Base-by-base conservation (phyloP, 1,284 basidiomycete genomes). In the Taiwanofungus camphoratus region DNA sequence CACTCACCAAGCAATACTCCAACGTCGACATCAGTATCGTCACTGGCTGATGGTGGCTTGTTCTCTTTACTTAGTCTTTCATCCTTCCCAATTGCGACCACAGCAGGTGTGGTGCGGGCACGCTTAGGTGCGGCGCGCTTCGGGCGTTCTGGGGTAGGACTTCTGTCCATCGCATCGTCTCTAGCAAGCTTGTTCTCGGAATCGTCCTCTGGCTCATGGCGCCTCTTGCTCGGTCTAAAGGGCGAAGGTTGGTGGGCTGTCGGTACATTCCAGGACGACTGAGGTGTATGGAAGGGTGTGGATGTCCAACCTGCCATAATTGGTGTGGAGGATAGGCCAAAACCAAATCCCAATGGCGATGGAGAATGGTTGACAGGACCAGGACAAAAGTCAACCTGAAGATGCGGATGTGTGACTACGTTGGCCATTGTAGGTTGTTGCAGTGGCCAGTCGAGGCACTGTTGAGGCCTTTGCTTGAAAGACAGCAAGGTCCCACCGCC, bases 91-190 rank as follows among this genome's bases (percentile, higher is more conserved):
- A 32, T 36, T 15, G 50, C 49, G 37, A 50, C 50, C 9, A 44
- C 35, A 42, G 44, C 69, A 38, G 67, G 63, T 33, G 64, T 57
- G 34, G 77, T 65, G 45, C 78, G 77, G 36, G 73, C 73, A 46
- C 84, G 76, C 61, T 88, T 88, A 16, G 80, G 81, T 38, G 74
- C 69, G 12, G 70, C 69, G 52, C 78, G 76, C 60, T 79, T 84
- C 18, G 74, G 76, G 36, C 82, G 73, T 61, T 88, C 85, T 16
- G 85, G 86, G 6, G 85, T 86, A 8, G 86, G 85, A 52, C 85
- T 87, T 50, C 84, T 73, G 59, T 88, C 85, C 86, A 88, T 88
- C 15, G 77, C 71, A 47, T 82, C 74, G 52, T 87, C 84, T 41
- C 72, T 63, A 31, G 61, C 62, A 16, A 53, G 57, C 50, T 45